Conservation (phyloP, 2,329 filamentous ascomycete genomes). For the Coniochaeta hoffmannii region DNA sequence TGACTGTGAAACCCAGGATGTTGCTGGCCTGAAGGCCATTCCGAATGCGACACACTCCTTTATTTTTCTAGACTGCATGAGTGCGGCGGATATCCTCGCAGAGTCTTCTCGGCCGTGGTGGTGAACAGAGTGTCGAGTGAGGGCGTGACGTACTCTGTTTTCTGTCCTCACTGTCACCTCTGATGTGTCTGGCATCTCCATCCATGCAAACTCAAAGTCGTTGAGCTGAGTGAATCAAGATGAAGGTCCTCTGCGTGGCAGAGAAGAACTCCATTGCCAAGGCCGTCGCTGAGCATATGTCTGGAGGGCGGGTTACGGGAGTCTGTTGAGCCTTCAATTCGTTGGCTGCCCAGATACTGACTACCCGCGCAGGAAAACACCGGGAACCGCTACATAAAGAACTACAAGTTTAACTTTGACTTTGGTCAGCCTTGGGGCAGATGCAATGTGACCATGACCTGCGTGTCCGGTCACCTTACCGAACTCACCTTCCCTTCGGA, state of each 20-base stretch:
- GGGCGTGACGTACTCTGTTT: no score
- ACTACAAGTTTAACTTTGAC: constrained; percentile 85
- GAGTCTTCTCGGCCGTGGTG: no score
- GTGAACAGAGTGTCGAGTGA: no score
- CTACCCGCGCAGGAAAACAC: constrained; percentile 51
- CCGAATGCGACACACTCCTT: no score
- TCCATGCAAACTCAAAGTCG: no score
- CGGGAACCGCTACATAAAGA: constrained; percentile 75
- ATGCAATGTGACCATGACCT: constrained; percentile 88
- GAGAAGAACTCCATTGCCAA: constrained; percentile 89
- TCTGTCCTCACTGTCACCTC: background rate
- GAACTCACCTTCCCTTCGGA: constrained; percentile 66
- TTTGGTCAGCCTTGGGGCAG: constrained; percentile 75
- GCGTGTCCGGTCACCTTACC: constrained; percentile 82
- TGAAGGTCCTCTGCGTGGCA: constrained; percentile 50
- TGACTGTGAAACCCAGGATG: no score
- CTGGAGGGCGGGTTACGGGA: constrained; percentile 63
- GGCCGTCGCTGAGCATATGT: constrained; percentile 83
- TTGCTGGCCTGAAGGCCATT: no score
- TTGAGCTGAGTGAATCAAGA: constrained; percentile 21
- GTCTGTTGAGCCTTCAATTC: constrained; percentile 39
- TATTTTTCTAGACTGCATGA: no score
- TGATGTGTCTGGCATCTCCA: background rate
- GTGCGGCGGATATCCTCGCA: no score
- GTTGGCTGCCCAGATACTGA: constrained; percentile 6